Conservation (phyloP, 139 green algal species). For the Chlamydomonas asymmetrica region DNA sequence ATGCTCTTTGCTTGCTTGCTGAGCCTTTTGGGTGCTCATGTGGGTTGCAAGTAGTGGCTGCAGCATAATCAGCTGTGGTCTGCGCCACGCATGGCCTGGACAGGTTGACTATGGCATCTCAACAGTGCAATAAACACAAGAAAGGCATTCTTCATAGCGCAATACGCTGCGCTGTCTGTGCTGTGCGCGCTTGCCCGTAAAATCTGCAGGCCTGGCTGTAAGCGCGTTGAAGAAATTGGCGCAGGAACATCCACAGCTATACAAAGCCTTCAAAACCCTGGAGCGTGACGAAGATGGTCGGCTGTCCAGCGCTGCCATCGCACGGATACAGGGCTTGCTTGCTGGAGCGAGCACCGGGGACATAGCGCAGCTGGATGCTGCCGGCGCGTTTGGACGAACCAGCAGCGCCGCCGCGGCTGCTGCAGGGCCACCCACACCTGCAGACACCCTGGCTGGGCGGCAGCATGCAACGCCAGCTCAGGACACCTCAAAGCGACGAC, state of each 20-base stretch:
- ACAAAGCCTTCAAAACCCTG: constrained; percentile 3
- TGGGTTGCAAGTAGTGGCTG: no score
- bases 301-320: background rate
- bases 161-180: background rate
- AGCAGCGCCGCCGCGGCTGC: background rate
- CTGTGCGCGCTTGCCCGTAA: background rate
- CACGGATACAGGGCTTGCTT: background rate
- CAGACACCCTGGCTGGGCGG: no score
- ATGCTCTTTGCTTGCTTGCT: no score
- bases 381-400: background rate
- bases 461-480: background rate
- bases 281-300: constrained; percentile 1
- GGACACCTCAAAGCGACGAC: background rate
- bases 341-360: background rate
- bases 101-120: background rate
- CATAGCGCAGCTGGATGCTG: background rate
- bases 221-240: constrained; percentile 7
- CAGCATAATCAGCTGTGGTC: no score
- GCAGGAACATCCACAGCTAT: constrained; percentile 1
- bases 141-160: background rate
- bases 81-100: no score
- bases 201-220: background rate
- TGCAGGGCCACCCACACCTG: background rate
- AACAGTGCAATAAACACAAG: background rate
- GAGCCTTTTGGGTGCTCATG: no score